Evolutionary conservation across 164 flowering plant genomes (phyloP).

Genomic region (Macadamia integrifolia): DNA sequence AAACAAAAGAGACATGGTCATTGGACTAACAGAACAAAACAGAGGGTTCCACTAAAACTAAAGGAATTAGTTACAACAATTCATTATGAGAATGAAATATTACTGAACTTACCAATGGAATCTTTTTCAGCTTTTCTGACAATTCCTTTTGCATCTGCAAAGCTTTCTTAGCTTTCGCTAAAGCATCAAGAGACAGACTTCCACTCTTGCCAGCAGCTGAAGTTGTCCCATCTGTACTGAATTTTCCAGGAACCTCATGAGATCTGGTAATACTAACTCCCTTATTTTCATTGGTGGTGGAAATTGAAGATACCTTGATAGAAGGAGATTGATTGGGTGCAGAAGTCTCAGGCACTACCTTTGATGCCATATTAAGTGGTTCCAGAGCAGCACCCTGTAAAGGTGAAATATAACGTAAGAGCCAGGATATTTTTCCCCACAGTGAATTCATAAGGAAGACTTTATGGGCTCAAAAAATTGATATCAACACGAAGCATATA

Average conservation of each 20-base stretch:
- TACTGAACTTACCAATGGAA: slow-evolving; percentile 53
- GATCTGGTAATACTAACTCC: slow-evolving; percentile 96
- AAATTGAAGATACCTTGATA: slow-evolving; percentile 95
- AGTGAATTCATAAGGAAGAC: background rate
- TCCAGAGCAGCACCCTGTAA: slow-evolving; percentile 50
- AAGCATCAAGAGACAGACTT: slow-evolving; percentile 80
- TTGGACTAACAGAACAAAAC: background rate
- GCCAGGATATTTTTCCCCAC: slow-evolving; percentile 9
- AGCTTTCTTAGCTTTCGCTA: slow-evolving; percentile 88
- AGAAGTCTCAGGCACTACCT: slow-evolving; percentile 32
- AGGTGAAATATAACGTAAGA: slow-evolving; percentile 1
- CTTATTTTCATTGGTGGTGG: slow-evolving; percentile 96
- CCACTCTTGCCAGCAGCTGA: slow-evolving; percentile 80
- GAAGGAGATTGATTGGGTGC: slow-evolving; percentile 38
- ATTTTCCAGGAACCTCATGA: slow-evolving; percentile 99
- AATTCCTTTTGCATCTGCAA: slow-evolving; percentile 84
- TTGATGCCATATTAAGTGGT: slow-evolving; percentile 34
- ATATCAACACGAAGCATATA: background rate
- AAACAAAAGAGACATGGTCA: slow-evolving; percentile 2
- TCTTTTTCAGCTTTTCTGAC: slow-evolving; percentile 77
- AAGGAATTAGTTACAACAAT: too few species aligned
- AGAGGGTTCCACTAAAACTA: too few species aligned
- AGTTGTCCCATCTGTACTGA: slow-evolving; percentile 97
- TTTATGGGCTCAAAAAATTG: background rate
- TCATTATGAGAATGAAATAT: too few species aligned